Evolutionary conservation across 2,329 filamentous ascomycete genomes (phyloP), one percentile per base, ranked within the genome.

Genomic region (Hysterium pulicare): DNA sequence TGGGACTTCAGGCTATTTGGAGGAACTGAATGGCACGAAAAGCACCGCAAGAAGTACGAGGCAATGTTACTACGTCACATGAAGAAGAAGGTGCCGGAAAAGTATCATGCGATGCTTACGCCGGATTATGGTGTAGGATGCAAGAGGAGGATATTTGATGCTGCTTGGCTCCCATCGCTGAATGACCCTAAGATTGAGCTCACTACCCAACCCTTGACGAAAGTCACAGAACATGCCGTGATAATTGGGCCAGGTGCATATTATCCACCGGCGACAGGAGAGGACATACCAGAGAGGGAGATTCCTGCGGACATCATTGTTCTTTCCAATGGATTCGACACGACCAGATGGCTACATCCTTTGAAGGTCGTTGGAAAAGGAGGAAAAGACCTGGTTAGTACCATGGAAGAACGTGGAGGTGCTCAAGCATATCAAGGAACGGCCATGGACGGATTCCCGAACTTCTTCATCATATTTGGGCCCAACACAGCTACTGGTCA

Each of bases 401-500:
- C 78, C 15, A 84, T 82, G 81, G 67, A 75, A 1, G 66, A 71
- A 17, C 71, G 76, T 39, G 80, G 79, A n/a, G 82, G 82, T 0
- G 67, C 78, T 0, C 78, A 77, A 47, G 82, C 81, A 0, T 86
- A 86, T 55, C 74, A 79, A 41, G 76, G 75, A 17, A 74, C 74
- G 2, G 72, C 74, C 2, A 66, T 84, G 60, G 76, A 77, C 48
- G 76, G 75, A 0, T 83, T 83, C 53, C 82, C 82, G 2, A 85
- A 85, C 54, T 79, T 84, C 53, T 84, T 84, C 63, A 70, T 83
- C 43, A 62, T 84, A 0, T 74, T 82, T 31, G 81, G 82, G 0
- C 82, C 82, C 0, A 86, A 86, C 54, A 76, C 79, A 0, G 71
- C 69, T 0, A 84, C 81, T 0, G 82, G 82, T 0, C 81, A 86